Conservation (phyloP, 495 filamentous ascomycete species). For the Rhypophila decipiens region DNA sequence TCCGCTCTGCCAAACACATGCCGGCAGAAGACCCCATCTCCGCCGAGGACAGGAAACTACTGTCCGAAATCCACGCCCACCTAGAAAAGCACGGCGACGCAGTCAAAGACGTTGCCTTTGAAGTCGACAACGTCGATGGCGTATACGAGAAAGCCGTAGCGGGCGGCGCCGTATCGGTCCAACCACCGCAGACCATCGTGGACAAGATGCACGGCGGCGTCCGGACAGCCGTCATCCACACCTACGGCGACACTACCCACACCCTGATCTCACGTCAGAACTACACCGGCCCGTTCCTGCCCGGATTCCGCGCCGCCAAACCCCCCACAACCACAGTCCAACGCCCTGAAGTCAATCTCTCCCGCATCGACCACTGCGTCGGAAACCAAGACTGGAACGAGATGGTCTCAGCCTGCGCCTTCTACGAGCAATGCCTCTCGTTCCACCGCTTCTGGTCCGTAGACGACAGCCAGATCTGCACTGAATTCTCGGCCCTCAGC, state of each 20-base stretch:
- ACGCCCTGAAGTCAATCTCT: constrained; percentile 58
- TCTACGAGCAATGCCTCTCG: constrained; percentile 81
- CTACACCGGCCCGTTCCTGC: constrained; percentile 72
- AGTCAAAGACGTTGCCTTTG: constrained; percentile 87
- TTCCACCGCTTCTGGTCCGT: constrained; percentile 96
- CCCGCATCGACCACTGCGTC: constrained; percentile 84
- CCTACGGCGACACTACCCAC: constrained; percentile 89
- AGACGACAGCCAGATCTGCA: constrained; percentile 80
- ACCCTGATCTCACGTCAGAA: constrained; percentile 63
- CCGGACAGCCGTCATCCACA: constrained; percentile 66
- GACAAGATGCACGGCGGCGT: constrained; percentile 53
- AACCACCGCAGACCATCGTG: constrained; percentile 43
- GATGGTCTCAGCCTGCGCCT: constrained; percentile 78
- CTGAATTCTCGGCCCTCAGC: constrained; percentile 79
- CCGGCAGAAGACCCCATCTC: constrained; percentile 45
- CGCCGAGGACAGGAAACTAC: constrained; percentile 45
- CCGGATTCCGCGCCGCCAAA: constrained; percentile 59
- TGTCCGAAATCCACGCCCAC: constrained; percentile 68
- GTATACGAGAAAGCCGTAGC: constrained; percentile 65
- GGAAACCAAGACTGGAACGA: constrained; percentile 89
- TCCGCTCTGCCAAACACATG: constrained; percentile 54
- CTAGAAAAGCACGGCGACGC: constrained; percentile 79
- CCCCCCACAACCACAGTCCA: constrained; percentile 17
- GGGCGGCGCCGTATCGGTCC: constrained; percentile 61
- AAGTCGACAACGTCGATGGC: constrained; percentile 75